Conservation (phyloP, 768 basidiomycete genomes). For the Termitomyces sp. region DNA sequence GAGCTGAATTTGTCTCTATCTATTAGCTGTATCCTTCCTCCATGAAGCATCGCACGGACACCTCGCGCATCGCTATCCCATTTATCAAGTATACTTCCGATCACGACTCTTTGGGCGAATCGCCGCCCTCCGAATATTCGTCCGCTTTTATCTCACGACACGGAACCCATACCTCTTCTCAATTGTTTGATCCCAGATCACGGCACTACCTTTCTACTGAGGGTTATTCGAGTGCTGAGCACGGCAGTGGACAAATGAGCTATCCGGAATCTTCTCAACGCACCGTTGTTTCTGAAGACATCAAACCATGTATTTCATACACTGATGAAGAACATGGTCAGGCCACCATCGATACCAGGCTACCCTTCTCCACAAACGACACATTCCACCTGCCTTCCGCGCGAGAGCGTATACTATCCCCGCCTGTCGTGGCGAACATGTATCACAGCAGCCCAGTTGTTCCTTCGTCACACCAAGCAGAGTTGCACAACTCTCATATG, state of each 20-base stretch:
- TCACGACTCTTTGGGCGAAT: not conserved
- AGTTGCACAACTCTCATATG: not conserved
- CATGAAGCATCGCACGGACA: not conserved
- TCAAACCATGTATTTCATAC: not conserved
- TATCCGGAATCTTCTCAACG: conserved; percentile 23
- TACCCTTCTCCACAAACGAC: not conserved
- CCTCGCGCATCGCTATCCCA: not conserved
- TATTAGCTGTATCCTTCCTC: not conserved
- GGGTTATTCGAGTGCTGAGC: not conserved
- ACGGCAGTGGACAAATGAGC: conserved; percentile 1
- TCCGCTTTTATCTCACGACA: not conserved
- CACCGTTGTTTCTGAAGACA: conserved; percentile 9
- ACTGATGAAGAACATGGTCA: not conserved
- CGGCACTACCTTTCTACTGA: not conserved
- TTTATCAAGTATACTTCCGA: conserved; percentile 3
- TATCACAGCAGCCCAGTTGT: not conserved
- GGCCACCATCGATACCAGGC: not conserved
- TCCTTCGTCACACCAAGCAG: not conserved
- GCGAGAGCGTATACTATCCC: not conserved
- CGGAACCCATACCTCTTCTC: not conserved
- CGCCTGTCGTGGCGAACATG: not conserved
- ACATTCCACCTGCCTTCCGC: not conserved
- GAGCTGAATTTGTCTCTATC: not conserved
- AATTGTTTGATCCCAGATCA: not conserved
- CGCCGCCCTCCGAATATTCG: not conserved